Percentiles rank a stretch among this genome's conserved stretches.
Conservation (phyloP, 2,329 filamentous ascomycete species). For the Dactylellina sp. region DNA sequence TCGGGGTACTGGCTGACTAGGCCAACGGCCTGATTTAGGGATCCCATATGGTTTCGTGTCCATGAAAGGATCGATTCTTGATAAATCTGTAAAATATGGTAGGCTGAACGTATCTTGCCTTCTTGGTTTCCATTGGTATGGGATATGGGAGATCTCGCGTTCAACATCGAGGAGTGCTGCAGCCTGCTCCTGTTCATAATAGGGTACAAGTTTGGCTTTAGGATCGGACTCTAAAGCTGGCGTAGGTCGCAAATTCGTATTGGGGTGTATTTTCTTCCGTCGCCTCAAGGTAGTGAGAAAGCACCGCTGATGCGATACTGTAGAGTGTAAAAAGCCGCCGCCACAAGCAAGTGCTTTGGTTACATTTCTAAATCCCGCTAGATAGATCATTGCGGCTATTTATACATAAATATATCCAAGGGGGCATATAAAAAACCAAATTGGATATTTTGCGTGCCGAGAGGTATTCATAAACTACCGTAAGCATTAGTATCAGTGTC, state of each 20-base stretch:
- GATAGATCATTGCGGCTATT: neutral
- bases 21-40: conserved; percentile 55
- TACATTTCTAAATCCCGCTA: neutral
- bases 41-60: conserved; percentile 54
- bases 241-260: neutral
- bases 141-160: conserved; percentile 7
- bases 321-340: neutral
- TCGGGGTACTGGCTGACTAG: conserved; percentile 58
- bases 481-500: too few relatives aligned
- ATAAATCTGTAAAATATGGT: conserved; percentile 59
- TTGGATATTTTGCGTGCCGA: neutral
- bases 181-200: conserved; percentile 45
- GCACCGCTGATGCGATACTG: neutral
- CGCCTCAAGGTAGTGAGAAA: conserved; percentile 1
- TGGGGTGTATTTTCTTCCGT: too few relatives aligned
- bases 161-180: conserved; percentile 38
- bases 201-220: conserved; percentile 13
- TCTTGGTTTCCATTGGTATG: conserved; percentile 35
- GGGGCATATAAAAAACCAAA: neutral
- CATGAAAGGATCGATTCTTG: conserved; percentile 59
- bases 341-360: neutral
- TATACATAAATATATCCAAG: neutral
- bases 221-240: neutral
- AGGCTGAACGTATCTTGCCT: conserved; percentile 57
- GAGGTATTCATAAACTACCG: neutral